These are phyloP conservation scores for Zoysia pacifica DNA, from an alignment of 176 grass and related monocot species.

Conservation along the genomic window DNA sequence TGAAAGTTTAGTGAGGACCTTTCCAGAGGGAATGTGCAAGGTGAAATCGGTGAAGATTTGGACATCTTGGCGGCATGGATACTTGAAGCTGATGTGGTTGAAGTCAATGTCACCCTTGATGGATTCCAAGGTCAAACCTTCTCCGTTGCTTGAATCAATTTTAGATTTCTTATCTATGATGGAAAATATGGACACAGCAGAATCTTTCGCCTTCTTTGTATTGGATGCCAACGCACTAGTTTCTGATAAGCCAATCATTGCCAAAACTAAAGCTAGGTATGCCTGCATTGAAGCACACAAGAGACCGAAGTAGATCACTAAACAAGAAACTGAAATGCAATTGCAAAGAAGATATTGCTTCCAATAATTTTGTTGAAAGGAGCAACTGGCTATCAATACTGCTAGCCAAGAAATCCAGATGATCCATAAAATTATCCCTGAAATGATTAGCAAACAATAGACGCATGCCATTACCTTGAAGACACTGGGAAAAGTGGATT, in stretches of 20 bases:
- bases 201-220: constrained; percentile 24
- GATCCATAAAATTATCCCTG: not conserved
- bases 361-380: not conserved
- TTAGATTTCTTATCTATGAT: constrained; percentile 29
- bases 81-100: constrained; percentile 29
- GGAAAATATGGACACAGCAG: constrained; percentile 32
- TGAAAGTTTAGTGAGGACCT: constrained; percentile 15
- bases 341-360: not conserved
- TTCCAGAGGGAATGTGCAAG: constrained; percentile 27
- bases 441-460: not conserved
- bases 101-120: constrained; percentile 31
- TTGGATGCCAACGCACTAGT: constrained; percentile 15
- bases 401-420: not conserved
- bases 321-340: not conserved
- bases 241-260: constrained; percentile 24
- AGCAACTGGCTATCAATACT: not conserved
- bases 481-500: constrained; percentile 36
- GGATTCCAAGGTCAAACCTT: not conserved
- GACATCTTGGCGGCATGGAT: constrained; percentile 25
- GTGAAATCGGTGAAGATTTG: constrained; percentile 31
- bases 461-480: constrained; percentile 40
- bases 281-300: constrained; percentile 4
- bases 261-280: constrained; percentile 12
- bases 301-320: not conserved
- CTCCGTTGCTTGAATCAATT: constrained; percentile 22